Evolutionary conservation across 495 filamentous ascomycete genomes (phyloP).

Genomic region (Chaetomium tenue): DNA sequence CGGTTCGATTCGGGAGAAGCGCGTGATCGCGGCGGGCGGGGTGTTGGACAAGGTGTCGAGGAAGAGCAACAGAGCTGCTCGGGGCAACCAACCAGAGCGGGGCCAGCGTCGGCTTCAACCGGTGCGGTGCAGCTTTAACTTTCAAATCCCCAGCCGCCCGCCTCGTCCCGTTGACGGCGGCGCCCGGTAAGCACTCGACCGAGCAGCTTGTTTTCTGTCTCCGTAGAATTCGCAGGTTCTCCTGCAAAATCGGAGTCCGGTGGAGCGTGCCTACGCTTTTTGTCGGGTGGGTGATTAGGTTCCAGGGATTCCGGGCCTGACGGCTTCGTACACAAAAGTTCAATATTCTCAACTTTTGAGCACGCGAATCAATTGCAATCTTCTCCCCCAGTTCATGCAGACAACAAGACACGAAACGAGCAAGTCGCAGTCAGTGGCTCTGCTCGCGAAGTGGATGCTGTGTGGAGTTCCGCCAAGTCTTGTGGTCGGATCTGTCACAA

Average conservation of each 20-base stretch:
- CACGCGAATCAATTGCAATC: neutral
- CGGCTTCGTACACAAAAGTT: neutral
- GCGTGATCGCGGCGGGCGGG: constrained; percentile 20
- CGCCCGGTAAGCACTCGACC: neutral
- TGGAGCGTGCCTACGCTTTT: too few relatives aligned
- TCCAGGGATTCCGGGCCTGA: neutral
- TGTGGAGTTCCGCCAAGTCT: neutral
- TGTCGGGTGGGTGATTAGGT: neutral
- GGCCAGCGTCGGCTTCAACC: constrained; percentile 8
- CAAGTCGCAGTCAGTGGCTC: constrained; percentile 1
- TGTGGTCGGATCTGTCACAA: neutral
- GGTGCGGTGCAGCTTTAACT: neutral
- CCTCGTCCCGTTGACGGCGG: neutral
- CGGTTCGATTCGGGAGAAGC: neutral
- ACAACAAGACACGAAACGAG: neutral
- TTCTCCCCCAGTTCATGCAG: neutral
- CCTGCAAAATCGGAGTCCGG: too few relatives aligned
- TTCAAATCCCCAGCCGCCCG: neutral
- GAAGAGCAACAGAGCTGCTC: constrained; percentile 10
- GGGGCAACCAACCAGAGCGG: constrained; percentile 20
- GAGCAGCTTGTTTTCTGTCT: neutral
- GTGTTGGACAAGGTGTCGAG: constrained; percentile 13
- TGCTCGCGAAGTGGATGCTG: constrained; percentile 12
- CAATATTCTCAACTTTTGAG: neutral
- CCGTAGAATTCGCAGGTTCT: neutral